These are phyloP conservation scores for Quambalaria eucalypti DNA, from an alignment of 1,284 basidiomycete species.

Conservation along the genomic window DNA sequence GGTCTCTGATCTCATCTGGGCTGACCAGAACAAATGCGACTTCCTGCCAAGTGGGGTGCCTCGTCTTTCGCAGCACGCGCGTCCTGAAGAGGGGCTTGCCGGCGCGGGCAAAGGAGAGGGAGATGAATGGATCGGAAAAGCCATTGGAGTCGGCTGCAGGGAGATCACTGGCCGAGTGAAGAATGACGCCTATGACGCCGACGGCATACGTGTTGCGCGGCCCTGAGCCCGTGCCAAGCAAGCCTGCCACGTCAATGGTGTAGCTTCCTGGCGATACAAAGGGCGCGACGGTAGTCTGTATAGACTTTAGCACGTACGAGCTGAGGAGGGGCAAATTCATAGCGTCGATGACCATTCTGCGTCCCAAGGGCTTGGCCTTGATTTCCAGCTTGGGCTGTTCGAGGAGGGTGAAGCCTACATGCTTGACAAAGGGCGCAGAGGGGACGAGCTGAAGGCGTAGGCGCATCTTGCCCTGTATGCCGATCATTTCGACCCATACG, in stretches of 20 bases:
- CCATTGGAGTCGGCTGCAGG: constrained; percentile 34
- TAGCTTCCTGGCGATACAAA: constrained; percentile 37
- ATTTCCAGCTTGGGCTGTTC: constrained; percentile 36
- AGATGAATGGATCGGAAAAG: constrained; percentile 37
- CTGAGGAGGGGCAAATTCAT: constrained; percentile 42
- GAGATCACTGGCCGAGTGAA: constrained; percentile 32
- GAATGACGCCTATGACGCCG: constrained; percentile 30
- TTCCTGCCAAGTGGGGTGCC: constrained; percentile 37
- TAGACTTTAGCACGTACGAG: constrained; percentile 26
- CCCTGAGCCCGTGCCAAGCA: constrained; percentile 32
- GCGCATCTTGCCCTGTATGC: constrained; percentile 38
- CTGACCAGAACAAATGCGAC: constrained; percentile 26
- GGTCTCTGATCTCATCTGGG: constrained; percentile 34
- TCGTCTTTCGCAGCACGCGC: constrained; percentile 23
- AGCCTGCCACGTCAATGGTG: constrained; percentile 30
- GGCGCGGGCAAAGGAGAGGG: constrained; percentile 27
- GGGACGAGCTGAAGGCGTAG: constrained; percentile 38
- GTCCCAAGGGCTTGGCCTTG: constrained; percentile 35
- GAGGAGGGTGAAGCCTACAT: constrained; percentile 36
- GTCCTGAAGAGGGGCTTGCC: constrained; percentile 35
- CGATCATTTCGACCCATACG: constrained; percentile 39
- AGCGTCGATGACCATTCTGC: constrained; percentile 40
- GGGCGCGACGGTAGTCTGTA: constrained; percentile 33
- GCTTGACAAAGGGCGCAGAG: constrained; percentile 33
- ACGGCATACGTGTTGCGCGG: constrained; percentile 31